phyloP scores from a whole-genome alignment of 2,329 filamentous ascomycete species.

The Aspergillus quadrilineatus region DNA sequence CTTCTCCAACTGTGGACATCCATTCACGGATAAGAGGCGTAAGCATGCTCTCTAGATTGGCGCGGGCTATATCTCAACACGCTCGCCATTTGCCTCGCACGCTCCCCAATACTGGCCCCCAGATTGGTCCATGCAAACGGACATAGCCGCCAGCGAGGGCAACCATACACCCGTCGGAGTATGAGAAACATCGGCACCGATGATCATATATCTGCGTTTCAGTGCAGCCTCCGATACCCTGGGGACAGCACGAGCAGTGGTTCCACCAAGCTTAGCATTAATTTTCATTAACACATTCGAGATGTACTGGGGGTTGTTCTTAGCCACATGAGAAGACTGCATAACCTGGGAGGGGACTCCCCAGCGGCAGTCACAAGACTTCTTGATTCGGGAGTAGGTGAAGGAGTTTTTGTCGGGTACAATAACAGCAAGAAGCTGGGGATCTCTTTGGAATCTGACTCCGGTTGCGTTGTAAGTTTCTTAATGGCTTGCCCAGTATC shows the following conservation, averaged over 20 bases:
- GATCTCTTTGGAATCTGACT: slow-evolving; percentile 54
- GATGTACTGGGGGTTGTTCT: slow-evolving; percentile 76
- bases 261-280: slow-evolving; percentile 89
- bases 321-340: slow-evolving; percentile 66
- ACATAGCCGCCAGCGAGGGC: slow-evolving; percentile 83
- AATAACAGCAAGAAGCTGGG: slow-evolving; percentile 79
- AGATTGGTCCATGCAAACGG: slow-evolving; percentile 71
- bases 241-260: slow-evolving; percentile 59
- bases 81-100: slow-evolving; percentile 78
- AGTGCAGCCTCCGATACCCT: slow-evolving; percentile 40
- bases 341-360: slow-evolving; percentile 83
- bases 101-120: slow-evolving; percentile 75
- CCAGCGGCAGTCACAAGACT: slow-evolving; percentile 78
- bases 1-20: slow-evolving; percentile 55
- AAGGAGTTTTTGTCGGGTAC: slow-evolving; percentile 69
- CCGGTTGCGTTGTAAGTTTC: slow-evolving; percentile 55
- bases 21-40: slow-evolving; percentile 64
- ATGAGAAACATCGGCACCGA: slow-evolving; percentile 91
- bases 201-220: slow-evolving; percentile 66
- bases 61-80: slow-evolving; percentile 72
- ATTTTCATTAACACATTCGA: slow-evolving; percentile 97
- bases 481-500: slow-evolving; percentile 57
- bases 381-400: slow-evolving; percentile 83
- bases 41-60: slow-evolving; percentile 67
- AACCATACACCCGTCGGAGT: slow-evolving; percentile 64